Conservation (phyloP, 768 basidiomycete genomes). For the Trametes coccinea region DNA sequence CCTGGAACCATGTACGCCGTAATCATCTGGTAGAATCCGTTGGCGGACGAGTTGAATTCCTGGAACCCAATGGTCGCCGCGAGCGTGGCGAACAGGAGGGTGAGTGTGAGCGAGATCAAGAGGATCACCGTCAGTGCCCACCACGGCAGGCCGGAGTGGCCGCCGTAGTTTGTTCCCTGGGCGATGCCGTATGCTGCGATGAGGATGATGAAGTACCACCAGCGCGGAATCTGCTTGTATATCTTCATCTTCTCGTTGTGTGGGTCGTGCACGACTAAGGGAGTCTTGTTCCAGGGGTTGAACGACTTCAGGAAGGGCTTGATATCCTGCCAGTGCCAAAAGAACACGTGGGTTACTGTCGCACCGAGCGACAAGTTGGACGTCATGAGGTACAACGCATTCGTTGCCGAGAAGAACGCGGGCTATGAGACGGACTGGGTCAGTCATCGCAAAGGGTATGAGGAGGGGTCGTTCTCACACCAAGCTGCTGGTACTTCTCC, state of each 20-base stretch:
- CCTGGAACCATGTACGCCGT: conserved; percentile 34
- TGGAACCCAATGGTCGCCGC: conserved; percentile 33
- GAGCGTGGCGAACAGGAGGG: conserved; percentile 61
- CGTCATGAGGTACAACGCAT: conserved; percentile 36
- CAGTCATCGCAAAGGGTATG: background rate
- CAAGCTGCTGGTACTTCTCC: conserved; percentile 29
- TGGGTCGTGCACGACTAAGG: conserved; percentile 37
- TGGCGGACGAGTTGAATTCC: conserved; percentile 30
- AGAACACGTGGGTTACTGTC: conserved; percentile 35
- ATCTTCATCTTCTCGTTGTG: conserved; percentile 60
- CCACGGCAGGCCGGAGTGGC: conserved; percentile 58
- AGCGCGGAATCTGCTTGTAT: conserved; percentile 46
- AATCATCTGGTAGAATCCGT: conserved; percentile 33
- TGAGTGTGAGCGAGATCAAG: conserved; percentile 50
- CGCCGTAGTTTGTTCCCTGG: conserved; percentile 48
- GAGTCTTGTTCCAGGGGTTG: conserved; percentile 36
- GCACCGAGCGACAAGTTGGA: conserved; percentile 38
- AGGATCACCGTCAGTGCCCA: conserved; percentile 49
- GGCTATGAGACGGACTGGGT: conserved; percentile 19
- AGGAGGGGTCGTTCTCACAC: conserved; percentile 11
- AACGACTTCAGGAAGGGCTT: conserved; percentile 36
- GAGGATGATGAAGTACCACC: conserved; percentile 52
- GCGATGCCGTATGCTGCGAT: conserved; percentile 49
- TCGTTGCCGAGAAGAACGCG: conserved; percentile 39
- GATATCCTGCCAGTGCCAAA: conserved; percentile 40